Conservation (phyloP, 176 grass and related monocot genomes). For the Eleusine indica region DNA sequence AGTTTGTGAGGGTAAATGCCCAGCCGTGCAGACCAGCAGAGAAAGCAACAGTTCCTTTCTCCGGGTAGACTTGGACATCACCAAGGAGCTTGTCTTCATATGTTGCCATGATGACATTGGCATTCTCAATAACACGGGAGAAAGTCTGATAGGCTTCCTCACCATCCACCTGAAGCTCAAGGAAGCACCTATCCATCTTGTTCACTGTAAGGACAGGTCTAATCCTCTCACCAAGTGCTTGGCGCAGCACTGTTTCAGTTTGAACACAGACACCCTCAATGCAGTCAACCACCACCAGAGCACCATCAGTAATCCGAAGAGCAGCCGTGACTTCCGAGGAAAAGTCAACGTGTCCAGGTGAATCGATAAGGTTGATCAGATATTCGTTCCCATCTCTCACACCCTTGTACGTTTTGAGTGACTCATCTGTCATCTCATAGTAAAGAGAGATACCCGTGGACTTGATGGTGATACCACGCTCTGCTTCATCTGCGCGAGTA, state of each 20-base stretch:
- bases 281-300: constrained; percentile 75
- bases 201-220: constrained; percentile 80
- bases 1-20: constrained; percentile 77
- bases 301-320: constrained; percentile 78
- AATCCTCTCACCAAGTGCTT: constrained; percentile 84
- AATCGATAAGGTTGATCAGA: constrained; percentile 81
- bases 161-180: constrained; percentile 82
- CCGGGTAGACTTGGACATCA: constrained; percentile 86
- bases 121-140: constrained; percentile 67
- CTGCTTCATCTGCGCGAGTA: constrained; percentile 78
- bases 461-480: constrained; percentile 74
- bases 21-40: constrained; percentile 78
- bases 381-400: constrained; percentile 59
- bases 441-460: constrained; percentile 82
- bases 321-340: constrained; percentile 75
- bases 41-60: constrained; percentile 83
- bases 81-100: constrained; percentile 78
- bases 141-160: constrained; percentile 82
- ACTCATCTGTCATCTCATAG: constrained; percentile 73
- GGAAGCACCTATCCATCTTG: constrained; percentile 85
- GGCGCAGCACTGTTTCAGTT: constrained; percentile 74
- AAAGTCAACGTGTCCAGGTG: constrained; percentile 77
- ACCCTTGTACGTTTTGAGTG: constrained; percentile 65
- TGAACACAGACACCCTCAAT: constrained; percentile 87
- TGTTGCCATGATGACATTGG: constrained; percentile 86